Evolutionary conservation across 257 asterid species (phyloP).

Genomic region (Vinca minor): DNA sequence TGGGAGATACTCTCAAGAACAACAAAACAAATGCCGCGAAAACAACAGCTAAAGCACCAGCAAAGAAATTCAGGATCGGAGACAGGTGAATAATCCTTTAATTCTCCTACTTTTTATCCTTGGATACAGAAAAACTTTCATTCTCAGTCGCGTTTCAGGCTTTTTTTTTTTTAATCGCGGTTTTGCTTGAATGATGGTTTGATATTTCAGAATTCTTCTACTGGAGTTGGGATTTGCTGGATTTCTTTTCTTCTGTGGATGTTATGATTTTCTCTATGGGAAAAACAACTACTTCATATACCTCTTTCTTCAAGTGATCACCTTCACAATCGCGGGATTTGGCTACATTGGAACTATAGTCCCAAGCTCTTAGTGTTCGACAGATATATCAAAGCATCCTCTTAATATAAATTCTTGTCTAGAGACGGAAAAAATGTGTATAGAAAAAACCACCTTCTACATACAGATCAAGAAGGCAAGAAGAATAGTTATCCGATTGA

Average conservation of each 20-base stretch:
- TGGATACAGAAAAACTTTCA: no score
- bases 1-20: slow-evolving; percentile 70
- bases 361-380: slow-evolving; percentile 41
- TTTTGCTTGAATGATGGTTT: not conserved
- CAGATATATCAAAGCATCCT: no score
- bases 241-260: slow-evolving; percentile 79
- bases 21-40: slow-evolving; percentile 38
- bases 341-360: slow-evolving; percentile 88
- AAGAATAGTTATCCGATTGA: slow-evolving; percentile 13
- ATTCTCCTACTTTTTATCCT: no score
- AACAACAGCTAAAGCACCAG: no score
- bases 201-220: slow-evolving; percentile 52
- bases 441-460: slow-evolving; percentile 20
- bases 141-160: not conserved
- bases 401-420: slow-evolving; percentile 18
- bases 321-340: slow-evolving; percentile 78
- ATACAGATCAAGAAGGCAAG: slow-evolving; percentile 14
- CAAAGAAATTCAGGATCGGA: slow-evolving; percentile 45
- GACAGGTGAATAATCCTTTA: slow-evolving; percentile 47
- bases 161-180: not conserved
- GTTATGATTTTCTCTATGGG: slow-evolving; percentile 77
- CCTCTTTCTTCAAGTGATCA: slow-evolving; percentile 72
- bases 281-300: slow-evolving; percentile 70
- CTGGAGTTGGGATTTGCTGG: slow-evolving; percentile 72
- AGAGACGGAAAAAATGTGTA: slow-evolving; percentile 32